Evolutionary conservation across 2,329 filamentous ascomycete species (phyloP), one percentile per base, ranked within the genome.

Genomic region (Cryphonectria carpinicola): DNA sequence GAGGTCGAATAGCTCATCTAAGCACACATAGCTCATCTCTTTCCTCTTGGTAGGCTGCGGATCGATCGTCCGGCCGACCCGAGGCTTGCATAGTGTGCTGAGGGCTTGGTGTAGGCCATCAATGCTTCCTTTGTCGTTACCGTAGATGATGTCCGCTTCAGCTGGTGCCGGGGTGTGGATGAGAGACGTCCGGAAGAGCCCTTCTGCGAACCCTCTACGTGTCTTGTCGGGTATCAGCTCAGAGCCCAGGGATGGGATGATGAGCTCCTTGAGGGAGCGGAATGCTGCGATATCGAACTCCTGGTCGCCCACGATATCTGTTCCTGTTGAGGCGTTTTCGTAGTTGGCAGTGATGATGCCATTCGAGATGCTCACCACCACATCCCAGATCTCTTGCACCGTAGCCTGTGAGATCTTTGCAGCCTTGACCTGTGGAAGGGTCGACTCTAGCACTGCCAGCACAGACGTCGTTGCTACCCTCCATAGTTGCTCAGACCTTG

Each of bases 251-350:
- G 88, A 83, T 0, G 93, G 91, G 5, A 94, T 91, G 56, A 97
- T 90, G 46, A 98, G 85, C 13, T 88, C 84, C 54, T 90, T 87
- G 0, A 98, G 83, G 65, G 86, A 85, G 41, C 82, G 82, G 78
- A 98, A 97, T 0, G 92, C 90, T 1, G 82, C 77, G 25, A 97
- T 92, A 78, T 99, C 96, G 76, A 97, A 97, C 1, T 84, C 80
- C 80, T 98, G 91, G 76, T 99, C 95, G 11, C 85, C 84, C 3
- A 82, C 79, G 49, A 95, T 85, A 71, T 85, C 80, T 1, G 85
- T 78, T 2, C 79, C 80, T 10, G 82, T 78, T 19, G 83, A 77
- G 46, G 85, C 84, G 66, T 80, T 79, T 68, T 82, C 81, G 67
- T 88, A 89, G 66, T 90, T 87, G 3, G 92, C 92, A 32, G 86